Percentiles rank a stretch among this genome's conserved stretches.
These are phyloP conservation scores for Handroanthus guayacan DNA, from an alignment of 257 asterid species.

Conservation along the genomic window DNA sequence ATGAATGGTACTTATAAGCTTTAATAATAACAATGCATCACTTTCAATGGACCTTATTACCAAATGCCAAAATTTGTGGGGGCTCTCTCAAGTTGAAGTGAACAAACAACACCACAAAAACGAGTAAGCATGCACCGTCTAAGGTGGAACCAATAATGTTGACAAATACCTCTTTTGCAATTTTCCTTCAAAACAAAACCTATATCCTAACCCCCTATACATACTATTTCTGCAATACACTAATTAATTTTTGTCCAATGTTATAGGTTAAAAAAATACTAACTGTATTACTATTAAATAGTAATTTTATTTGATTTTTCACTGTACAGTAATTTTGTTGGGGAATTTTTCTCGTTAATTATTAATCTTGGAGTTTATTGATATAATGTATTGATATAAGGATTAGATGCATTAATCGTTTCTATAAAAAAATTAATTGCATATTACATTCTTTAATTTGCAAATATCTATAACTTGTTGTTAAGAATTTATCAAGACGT, in stretches of 20 bases:
- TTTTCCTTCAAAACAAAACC: not conserved
- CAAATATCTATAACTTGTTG: no score
- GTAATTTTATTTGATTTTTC: no score
- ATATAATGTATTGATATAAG: no score
- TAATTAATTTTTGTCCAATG: not conserved
- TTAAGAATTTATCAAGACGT: no score
- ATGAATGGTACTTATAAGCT: not conserved
- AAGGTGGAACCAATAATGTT: not conserved
- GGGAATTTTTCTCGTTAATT: no score
- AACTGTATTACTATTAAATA: no score
- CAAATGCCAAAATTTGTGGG: conserved; percentile 32
- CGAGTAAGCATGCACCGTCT: not conserved
- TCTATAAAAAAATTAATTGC: no score
- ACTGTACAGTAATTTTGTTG: no score
- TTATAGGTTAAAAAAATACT: not conserved
- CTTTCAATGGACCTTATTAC: conserved; percentile 15
- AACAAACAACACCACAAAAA: conserved; percentile 23
- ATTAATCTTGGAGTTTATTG: no score
- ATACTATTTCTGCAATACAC: not conserved
- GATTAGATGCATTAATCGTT: no score
- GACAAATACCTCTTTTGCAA: not conserved
- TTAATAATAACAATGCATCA: not conserved
- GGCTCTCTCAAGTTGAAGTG: conserved; percentile 17
- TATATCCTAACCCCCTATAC: not conserved
- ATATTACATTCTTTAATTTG: no score